phyloP scores from a whole-genome alignment of 164 flowering plant species.

The Dillenia turbinata region DNA sequence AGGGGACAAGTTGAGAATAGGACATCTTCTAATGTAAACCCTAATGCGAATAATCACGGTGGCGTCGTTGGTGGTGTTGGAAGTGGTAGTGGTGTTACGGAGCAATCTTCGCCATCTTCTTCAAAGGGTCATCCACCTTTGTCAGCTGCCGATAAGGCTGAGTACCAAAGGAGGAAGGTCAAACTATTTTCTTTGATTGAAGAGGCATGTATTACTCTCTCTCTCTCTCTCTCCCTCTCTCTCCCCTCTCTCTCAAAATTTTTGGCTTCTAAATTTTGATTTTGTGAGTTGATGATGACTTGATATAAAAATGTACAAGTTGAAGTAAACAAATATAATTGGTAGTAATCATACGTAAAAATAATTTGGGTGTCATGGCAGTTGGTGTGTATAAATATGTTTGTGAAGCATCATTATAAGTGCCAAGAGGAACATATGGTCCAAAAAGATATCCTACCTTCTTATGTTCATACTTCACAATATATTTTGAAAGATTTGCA shows the following conservation, averaged over 20 bases:
- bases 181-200: slow-evolving; percentile 90
- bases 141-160: slow-evolving; percentile 74
- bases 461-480: too few species aligned
- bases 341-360: too few species aligned
- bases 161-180: slow-evolving; percentile 89
- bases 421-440: too few species aligned
- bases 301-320: too few species aligned
- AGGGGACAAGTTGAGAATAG: slow-evolving; percentile 45
- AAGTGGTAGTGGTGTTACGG: slow-evolving; percentile 4
- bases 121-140: slow-evolving; percentile 56
- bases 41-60: slow-evolving; percentile 33
- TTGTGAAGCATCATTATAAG: too few species aligned
- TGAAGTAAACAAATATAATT: too few species aligned
- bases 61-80: slow-evolving; percentile 24
- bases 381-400: too few species aligned
- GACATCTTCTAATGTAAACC: slow-evolving; percentile 26
- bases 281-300: too few species aligned
- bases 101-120: slow-evolving; percentile 38
- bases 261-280: too few species aligned
- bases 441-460: too few species aligned
- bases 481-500: too few species aligned
- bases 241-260: slow-evolving; percentile 4
- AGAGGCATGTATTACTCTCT: slow-evolving; percentile 66
- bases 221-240: slow-evolving; percentile 16
- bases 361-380: too few species aligned